Base-by-base conservation (phyloP, 192 early-diverging fungal species). In the Umbelopsis vinacea region DNA sequence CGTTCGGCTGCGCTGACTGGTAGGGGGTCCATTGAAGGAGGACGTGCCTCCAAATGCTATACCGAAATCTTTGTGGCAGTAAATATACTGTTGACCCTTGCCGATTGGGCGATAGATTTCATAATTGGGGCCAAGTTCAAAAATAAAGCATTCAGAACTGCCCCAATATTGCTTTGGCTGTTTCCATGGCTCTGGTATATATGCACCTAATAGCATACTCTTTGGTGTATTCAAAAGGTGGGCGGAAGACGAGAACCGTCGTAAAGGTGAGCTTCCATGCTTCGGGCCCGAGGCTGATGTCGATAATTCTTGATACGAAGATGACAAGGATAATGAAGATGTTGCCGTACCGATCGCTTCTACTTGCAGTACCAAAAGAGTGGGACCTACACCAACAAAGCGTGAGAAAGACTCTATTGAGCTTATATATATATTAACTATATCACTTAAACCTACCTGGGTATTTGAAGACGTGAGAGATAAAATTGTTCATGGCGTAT, bases 401-500 rank as follows among this genome's bases (percentile, higher is more conserved):
- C 14, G 10, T 37, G 26, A 29, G 7, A 63, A 37, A 29, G 11
- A 29, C 54, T 8, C 12, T 46, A 29, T 33, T 54, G 10, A 22
- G 26, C 11, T 12, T 2, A 15, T 4, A 29, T 2, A 15, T 4
- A 29, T 7, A 26, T 4, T 14, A 26, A 5, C 8, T 29, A 11
- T 55, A 38, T 6, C 4, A 29, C 10, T 11, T 37, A 14, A 37
- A 17, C 26, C 11, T 63, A 63, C 57, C 87, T 6, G 83, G 79
- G 73, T 88, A 88, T 69, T 88, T 88, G 78, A 86, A 88, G 9
- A 86, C 81, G 46, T 82, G 84, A 2, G 67, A 74, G 47, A 80
- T 77, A 48, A 88, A 88, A 22, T 84, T 72, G 63, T 84, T 88
- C 87, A 86, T 88, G 17, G 83, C 83, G 67, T 85, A 88, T 10